phyloP scores from a whole-genome alignment of 352 stramenopile species.

The Phytophthora palmivora region DNA sequence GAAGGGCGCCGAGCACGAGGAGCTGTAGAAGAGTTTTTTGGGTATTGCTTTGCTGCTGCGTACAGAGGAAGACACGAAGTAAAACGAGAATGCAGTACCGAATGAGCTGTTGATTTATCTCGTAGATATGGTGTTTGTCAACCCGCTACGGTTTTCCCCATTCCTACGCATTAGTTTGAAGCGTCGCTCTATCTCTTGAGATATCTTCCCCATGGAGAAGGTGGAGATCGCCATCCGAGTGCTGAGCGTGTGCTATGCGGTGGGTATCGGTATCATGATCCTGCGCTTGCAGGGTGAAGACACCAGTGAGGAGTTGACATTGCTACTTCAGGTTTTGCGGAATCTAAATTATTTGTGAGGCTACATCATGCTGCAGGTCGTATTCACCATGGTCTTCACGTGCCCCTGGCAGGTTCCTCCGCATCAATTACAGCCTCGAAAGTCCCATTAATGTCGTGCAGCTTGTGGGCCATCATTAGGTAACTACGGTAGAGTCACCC shows the following conservation, averaged over 20 bases:
- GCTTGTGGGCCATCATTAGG: constrained; percentile 82
- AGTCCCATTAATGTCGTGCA: constrained; percentile 23
- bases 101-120: constrained; percentile 10
- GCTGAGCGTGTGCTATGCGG: constrained; percentile 56
- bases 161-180: no score
- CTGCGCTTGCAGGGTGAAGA: constrained; percentile 56
- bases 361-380: constrained; percentile 77
- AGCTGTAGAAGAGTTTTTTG: constrained; percentile 43
- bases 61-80: constrained; percentile 34
- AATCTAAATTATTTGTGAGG: no score
- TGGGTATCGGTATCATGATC: constrained; percentile 65
- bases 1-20: constrained; percentile 62
- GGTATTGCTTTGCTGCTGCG: constrained; percentile 31
- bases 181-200: constrained; percentile 10
- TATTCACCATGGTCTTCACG: constrained; percentile 87
- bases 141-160: no score
- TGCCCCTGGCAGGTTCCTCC: constrained; percentile 71
- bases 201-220: constrained; percentile 56
- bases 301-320: constrained; percentile 47
- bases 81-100: constrained; percentile 31
- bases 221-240: constrained; percentile 77
- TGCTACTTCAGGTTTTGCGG: not conserved
- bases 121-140: no score
- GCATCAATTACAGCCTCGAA: not conserved
- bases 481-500: constrained; percentile 18